Conservation (phyloP, 1,284 basidiomycete genomes). For the Sutorius eximius region DNA sequence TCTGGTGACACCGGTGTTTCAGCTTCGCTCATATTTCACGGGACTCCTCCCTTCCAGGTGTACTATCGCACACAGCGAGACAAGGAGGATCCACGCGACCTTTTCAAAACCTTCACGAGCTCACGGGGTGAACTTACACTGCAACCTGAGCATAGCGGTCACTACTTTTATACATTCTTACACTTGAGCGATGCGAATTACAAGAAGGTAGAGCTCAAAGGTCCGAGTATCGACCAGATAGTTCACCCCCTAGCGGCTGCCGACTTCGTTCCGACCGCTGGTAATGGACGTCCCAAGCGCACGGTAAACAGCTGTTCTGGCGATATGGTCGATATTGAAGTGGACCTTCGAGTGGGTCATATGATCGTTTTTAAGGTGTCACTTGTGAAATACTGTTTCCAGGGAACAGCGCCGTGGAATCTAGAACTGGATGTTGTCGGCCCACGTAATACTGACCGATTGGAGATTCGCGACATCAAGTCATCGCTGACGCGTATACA, state of each 20-base stretch:
- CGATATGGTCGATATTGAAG: constrained; percentile 68
- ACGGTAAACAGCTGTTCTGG: constrained; percentile 75
- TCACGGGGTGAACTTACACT: constrained; percentile 85
- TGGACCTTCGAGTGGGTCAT: constrained; percentile 68
- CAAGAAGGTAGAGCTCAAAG: constrained; percentile 66
- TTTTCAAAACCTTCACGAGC: constrained; percentile 61
- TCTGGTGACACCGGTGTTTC: constrained; percentile 93
- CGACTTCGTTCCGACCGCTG: constrained; percentile 57
- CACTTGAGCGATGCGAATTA: constrained; percentile 87
- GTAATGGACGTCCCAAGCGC: constrained; percentile 47
- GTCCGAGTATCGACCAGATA: constrained; percentile 76
- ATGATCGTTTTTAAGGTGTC: not conserved
- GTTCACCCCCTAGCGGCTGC: constrained; percentile 88
- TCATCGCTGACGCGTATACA: constrained; percentile 56
- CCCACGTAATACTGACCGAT: constrained; percentile 58
- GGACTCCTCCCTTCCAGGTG: constrained; percentile 86
- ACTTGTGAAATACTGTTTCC: not conserved
- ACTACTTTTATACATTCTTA: constrained; percentile 85
- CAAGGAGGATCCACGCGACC: constrained; percentile 58
- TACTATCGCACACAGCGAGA: constrained; percentile 78
- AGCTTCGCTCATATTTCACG: constrained; percentile 83
- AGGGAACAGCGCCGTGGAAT: constrained; percentile 90
- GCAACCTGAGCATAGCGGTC: constrained; percentile 86
- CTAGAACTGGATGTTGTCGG: constrained; percentile 79
- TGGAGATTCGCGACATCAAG: constrained; percentile 60